Evolutionary conservation across 768 basidiomycete genomes (phyloP).

Genomic region (Royoungia palumana): DNA sequence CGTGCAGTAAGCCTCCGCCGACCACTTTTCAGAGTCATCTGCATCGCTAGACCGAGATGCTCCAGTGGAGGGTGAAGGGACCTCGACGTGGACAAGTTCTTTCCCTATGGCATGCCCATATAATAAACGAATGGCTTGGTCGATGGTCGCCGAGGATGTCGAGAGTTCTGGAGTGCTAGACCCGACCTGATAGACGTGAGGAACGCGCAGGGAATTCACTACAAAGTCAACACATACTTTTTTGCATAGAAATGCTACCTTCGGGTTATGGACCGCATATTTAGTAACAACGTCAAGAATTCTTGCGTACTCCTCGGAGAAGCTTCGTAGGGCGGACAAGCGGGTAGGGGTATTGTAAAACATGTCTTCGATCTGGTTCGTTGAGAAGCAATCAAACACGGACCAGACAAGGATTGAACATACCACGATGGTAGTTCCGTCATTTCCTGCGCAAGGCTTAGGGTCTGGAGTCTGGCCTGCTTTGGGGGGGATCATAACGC

Average conservation of each 20-base stretch:
- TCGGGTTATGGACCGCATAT: conserved; percentile 92
- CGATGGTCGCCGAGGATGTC: conserved; percentile 64
- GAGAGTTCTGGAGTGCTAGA: conserved; percentile 75
- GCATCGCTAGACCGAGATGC: conserved; percentile 14
- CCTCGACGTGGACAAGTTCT: conserved; percentile 55
- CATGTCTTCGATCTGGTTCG: conserved; percentile 81
- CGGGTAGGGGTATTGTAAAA: conserved; percentile 93
- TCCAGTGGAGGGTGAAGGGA: conserved; percentile 34
- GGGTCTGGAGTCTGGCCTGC: conserved; percentile 72
- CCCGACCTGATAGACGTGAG: conserved; percentile 51
- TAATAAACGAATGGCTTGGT: conserved; percentile 70
- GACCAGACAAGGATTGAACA: conserved; percentile 18
- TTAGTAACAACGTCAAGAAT: conserved; percentile 90
- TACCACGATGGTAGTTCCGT: conserved; percentile 88
- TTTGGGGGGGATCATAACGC: conserved; percentile 65
- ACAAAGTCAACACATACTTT: conserved; percentile 52
- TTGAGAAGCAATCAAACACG: neutral
- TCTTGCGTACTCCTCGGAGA: conserved; percentile 88
- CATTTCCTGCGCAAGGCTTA: conserved; percentile 89
- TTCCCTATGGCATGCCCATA: conserved; percentile 81
- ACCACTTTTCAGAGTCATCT: conserved; percentile 54
- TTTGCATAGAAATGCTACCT: conserved; percentile 85
- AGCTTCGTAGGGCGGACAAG: conserved; percentile 75
- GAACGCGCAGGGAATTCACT: neutral
- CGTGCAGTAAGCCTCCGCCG: conserved; percentile 72